Evolutionary conservation across 208 protist species (phyloP), one percentile per base, ranked within the genome.

Genomic region (Trypanosoma melophagium): DNA sequence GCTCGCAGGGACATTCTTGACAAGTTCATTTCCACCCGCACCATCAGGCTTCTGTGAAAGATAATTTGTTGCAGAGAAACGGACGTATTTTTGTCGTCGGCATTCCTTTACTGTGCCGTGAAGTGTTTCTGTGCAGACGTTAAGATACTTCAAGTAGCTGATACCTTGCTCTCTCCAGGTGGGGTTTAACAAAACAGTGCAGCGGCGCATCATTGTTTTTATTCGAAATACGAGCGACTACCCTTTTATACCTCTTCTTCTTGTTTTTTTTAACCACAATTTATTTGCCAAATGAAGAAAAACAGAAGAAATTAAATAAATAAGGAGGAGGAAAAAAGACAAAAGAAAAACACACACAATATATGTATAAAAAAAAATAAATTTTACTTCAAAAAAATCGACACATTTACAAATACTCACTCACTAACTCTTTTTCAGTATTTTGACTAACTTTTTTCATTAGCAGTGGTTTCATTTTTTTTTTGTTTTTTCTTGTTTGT

Each of bases 141-240:
- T 96, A 4, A 96, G 83, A 72, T 96, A 96, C 72, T 93, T 90
- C 47, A 96, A 57, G 78, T 96, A 96, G 66, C 82, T 93, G 71
- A 96, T 91, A 52, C 90, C 90, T 64, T 95, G 86, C 60, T 93
- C 86, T 54, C 92, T 79, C 92, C 92, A 96, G 69, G 35, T 77
- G n/a, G 49, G 22, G 56, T 69, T 90, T 55, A 91, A 70, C 53
- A 77, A 38, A 25, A 60, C 24, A 38, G 58, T 56, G 51, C 85
- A 79, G 63, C 87, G 87, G 60, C 87, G 86, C 55, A 96, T 60
- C 80, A 91, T 91, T 22, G 24, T 66, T 41, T 60, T 60, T 41
- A 40, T 31, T 54, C 14, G 40, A 47, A 47, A 2, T 1, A 31
- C 9, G 12, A 28, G 14, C 10, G 24, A 14, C 10, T n/a, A 41